phyloP scores from a whole-genome alignment of 1,284 basidiomycete genomes.

The Waitea zeae region DNA sequence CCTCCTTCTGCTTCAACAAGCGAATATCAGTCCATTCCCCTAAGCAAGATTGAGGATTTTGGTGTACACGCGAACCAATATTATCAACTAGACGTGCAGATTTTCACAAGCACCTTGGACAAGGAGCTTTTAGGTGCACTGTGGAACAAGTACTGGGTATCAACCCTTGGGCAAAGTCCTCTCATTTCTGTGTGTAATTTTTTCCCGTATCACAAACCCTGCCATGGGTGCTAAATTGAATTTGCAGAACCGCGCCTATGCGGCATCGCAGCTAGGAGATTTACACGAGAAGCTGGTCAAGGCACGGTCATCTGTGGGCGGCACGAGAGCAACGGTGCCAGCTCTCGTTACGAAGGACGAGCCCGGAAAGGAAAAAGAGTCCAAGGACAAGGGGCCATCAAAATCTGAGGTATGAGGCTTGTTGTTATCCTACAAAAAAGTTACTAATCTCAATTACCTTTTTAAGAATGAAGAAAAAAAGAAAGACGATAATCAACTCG shows the following conservation, averaged over 20 bases:
- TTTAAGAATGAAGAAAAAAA: conserved; percentile 48
- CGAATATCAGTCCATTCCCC: conserved; percentile 89
- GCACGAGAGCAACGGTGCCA: conserved; percentile 37
- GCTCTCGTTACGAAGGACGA: conserved; percentile 25
- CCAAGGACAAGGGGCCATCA: conserved; percentile 7
- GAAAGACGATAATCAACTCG: conserved; percentile 62
- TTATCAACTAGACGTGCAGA: conserved; percentile 85
- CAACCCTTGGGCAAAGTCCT: conserved; percentile 83
- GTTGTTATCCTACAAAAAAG: not conserved
- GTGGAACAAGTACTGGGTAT: conserved; percentile 99
- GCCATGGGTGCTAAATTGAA: not conserved
- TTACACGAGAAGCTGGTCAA: conserved; percentile 75
- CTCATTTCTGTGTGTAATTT: conserved; percentile 60
- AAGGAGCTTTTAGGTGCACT: conserved; percentile 74
- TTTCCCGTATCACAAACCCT: not conserved
- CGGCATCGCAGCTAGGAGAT: conserved; percentile 78
- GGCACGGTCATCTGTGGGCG: conserved; percentile 33
- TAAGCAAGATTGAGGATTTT: conserved; percentile 92
- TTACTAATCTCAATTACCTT: conserved; percentile 5
- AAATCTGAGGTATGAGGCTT: conserved; percentile 17
- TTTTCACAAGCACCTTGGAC: conserved; percentile 87
- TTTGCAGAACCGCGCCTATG: conserved; percentile 76
- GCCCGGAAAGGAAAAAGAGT: conserved; percentile 4
- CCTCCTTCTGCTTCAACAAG: conserved; percentile 53
- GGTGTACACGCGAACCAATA: conserved; percentile 97